A percentile compares a stretch with the other conserved stretches of the same genome.
These are phyloP conservation scores for Polyporus arcularius DNA, from an alignment of 768 basidiomycete species.

Conservation along the genomic window DNA sequence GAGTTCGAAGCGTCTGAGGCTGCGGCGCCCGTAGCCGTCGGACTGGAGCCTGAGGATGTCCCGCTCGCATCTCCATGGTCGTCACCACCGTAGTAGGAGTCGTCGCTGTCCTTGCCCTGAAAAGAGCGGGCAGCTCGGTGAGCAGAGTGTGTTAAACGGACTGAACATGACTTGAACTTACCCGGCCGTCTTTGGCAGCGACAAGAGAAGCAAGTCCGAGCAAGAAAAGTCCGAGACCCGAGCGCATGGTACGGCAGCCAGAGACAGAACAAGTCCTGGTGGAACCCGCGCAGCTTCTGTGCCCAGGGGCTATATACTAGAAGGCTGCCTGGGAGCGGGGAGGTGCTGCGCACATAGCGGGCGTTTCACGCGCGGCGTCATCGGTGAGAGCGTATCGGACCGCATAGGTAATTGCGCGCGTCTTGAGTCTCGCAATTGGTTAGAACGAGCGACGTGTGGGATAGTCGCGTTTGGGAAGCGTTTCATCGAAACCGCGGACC, in stretches of 20 bases:
- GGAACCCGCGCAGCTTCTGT: constrained; percentile 2
- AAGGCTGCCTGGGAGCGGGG: constrained; percentile 11
- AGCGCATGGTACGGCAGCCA: constrained; percentile 9
- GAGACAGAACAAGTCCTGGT: constrained; percentile 1
- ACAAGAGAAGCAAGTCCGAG: constrained; percentile 15
- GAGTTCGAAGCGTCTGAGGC: constrained; percentile 1
- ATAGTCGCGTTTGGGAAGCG: background rate
- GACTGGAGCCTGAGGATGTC: background rate
- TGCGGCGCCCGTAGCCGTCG: background rate
- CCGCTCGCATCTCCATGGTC: constrained; percentile 4
- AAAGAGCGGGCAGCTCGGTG: background rate
- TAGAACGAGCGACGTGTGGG: constrained; percentile 5
- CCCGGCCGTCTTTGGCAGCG: constrained; percentile 8
- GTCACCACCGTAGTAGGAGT: background rate
- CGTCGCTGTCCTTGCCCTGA: background rate
- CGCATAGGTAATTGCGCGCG: background rate
- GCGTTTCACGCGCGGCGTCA: constrained; percentile 6
- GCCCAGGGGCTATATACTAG: constrained; percentile 20
- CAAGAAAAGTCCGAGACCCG: constrained; percentile 3
- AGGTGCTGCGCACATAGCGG: constrained; percentile 19
- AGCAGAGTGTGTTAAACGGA: background rate
- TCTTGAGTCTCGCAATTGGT: constrained; percentile 1
- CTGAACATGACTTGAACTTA: constrained; percentile 8
- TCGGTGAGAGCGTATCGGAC: constrained; percentile 12
- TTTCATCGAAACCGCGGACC: constrained; percentile 8